A percentile compares a stretch with the other conserved stretches of the same genome.
phyloP scores from a whole-genome alignment of 805 yeast species.

The Maudiozyma bulderi region DNA sequence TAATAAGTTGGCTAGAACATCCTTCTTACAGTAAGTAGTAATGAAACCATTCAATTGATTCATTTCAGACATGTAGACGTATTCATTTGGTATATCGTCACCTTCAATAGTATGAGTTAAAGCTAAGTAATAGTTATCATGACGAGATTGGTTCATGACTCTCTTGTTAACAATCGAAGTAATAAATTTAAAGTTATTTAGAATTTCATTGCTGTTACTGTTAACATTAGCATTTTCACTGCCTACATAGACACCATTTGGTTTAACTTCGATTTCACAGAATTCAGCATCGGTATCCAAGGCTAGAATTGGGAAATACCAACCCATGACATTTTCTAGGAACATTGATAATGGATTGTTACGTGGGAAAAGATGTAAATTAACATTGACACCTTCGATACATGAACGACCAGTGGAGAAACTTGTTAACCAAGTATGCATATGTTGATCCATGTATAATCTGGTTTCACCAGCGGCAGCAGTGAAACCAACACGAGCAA shows the following conservation, averaged over 20 bases:
- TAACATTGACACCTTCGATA: slow-evolving; percentile 52
- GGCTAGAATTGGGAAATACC: slow-evolving; percentile 46
- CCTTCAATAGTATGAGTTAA: slow-evolving; percentile 76
- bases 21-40: slow-evolving; percentile 4
- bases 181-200: slow-evolving; percentile 48
- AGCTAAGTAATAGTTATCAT: slow-evolving; percentile 69
- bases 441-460: slow-evolving; percentile 32
- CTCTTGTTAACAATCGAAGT: slow-evolving; percentile 79
- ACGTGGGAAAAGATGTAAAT: slow-evolving; percentile 63
- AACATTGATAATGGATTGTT: slow-evolving; percentile 64
- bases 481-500: slow-evolving; percentile 50
- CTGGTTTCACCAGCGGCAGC: slow-evolving; percentile 12
- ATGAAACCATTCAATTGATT: slow-evolving; percentile 68
- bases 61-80: slow-evolving; percentile 83
- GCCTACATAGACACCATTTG: slow-evolving; percentile 30
- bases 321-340: slow-evolving; percentile 52
- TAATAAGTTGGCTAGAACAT: slow-evolving; percentile 33
- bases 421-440: slow-evolving; percentile 35
- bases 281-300: slow-evolving; percentile 45
- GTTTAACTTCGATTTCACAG: slow-evolving; percentile 49
- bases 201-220: slow-evolving; percentile 34
- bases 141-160: slow-evolving; percentile 69
- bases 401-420: slow-evolving; percentile 88
- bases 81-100: slow-evolving; percentile 56
- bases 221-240: slow-evolving; percentile 20